Evolutionary conservation across 2,329 filamentous ascomycete genomes (phyloP).

Genomic region (Juglanconis sp.): DNA sequence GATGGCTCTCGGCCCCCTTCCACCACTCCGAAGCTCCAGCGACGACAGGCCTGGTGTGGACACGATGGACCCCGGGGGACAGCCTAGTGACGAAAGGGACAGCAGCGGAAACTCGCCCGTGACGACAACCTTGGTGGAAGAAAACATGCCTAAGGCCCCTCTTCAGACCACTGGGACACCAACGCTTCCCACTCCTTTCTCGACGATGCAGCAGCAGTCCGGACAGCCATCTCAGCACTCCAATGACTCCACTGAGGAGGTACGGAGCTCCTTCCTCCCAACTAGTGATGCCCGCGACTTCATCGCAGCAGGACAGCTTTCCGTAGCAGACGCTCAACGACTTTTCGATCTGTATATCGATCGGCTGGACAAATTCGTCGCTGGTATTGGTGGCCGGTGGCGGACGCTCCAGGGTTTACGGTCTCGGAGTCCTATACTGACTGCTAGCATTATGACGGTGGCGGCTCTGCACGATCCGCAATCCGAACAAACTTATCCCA

Average conservation of each 20-base stretch:
- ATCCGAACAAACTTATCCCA: constrained; percentile 18
- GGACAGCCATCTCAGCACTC: background rate
- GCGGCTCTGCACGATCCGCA: constrained; percentile 36
- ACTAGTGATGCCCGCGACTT: constrained; percentile 26
- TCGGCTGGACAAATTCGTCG: constrained; percentile 48
- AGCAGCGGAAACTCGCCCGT: constrained; percentile 25
- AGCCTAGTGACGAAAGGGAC: constrained; percentile 10
- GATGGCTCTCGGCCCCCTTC: constrained; percentile 19
- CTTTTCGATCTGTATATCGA: constrained; percentile 49
- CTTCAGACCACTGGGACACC: constrained; percentile 25
- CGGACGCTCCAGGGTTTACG: constrained; percentile 49
- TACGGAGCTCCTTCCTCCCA: constrained; percentile 4
- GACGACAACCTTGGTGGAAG: constrained; percentile 26
- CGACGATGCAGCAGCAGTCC: constrained; percentile 30
- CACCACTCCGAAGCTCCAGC: constrained; percentile 19
- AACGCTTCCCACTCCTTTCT: background rate
- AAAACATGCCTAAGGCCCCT: constrained; percentile 34
- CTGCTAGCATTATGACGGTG: constrained; percentile 47
- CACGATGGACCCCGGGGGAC: constrained; percentile 1
- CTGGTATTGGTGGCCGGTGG: constrained; percentile 48
- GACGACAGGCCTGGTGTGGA: constrained; percentile 2
- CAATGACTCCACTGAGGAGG: constrained; percentile 5
- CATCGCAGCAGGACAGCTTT: constrained; percentile 38
- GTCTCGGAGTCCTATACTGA: constrained; percentile 51
- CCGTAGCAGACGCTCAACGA: constrained; percentile 46